phyloP scores from a whole-genome alignment of 352 stramenopile species.

The Phytophthora quininea region DNA sequence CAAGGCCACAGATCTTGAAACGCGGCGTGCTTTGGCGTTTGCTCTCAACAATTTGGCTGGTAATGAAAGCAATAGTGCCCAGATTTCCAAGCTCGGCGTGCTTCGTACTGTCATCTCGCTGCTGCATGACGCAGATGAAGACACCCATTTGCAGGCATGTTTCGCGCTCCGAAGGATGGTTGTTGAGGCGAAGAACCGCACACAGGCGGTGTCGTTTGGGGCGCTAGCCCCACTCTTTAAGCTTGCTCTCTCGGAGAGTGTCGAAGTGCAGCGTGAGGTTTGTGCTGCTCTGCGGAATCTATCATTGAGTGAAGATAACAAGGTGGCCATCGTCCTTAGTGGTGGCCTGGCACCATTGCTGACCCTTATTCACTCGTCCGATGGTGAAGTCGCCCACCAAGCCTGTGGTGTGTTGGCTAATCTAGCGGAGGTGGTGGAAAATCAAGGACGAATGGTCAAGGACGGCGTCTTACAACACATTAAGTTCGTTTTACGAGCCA shows the following conservation, averaged over 20 bases:
- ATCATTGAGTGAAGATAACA: conserved; percentile 92
- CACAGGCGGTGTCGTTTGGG: conserved; percentile 92
- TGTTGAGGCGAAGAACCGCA: conserved; percentile 90
- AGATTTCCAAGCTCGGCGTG: conserved; percentile 88
- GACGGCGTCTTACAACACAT: conserved; percentile 95
- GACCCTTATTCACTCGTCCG: conserved; percentile 88
- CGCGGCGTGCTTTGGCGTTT: conserved; percentile 92
- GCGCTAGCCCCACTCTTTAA: conserved; percentile 90
- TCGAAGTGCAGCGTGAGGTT: conserved; percentile 94
- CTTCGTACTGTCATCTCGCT: conserved; percentile 86
- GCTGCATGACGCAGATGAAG: conserved; percentile 89
- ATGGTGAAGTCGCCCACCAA: conserved; percentile 92
- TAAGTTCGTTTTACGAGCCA: conserved; percentile 93
- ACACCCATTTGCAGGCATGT: conserved; percentile 93
- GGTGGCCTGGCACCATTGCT: conserved; percentile 86
- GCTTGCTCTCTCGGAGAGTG: conserved; percentile 79
- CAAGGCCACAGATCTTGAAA: conserved; percentile 89
- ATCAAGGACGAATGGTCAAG: conserved; percentile 96
- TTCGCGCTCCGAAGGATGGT: conserved; percentile 93
- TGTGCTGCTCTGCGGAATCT: conserved; percentile 92
- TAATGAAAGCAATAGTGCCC: conserved; percentile 90
- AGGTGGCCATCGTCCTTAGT: conserved; percentile 90
- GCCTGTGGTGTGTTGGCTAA: conserved; percentile 92
- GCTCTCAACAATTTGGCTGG: conserved; percentile 94
- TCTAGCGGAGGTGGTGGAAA: conserved; percentile 93